Percentiles rank a stretch among this genome's conserved stretches.
These are phyloP conservation scores for Candida ovalis DNA, from an alignment of 805 yeast species.

Conservation along the genomic window DNA sequence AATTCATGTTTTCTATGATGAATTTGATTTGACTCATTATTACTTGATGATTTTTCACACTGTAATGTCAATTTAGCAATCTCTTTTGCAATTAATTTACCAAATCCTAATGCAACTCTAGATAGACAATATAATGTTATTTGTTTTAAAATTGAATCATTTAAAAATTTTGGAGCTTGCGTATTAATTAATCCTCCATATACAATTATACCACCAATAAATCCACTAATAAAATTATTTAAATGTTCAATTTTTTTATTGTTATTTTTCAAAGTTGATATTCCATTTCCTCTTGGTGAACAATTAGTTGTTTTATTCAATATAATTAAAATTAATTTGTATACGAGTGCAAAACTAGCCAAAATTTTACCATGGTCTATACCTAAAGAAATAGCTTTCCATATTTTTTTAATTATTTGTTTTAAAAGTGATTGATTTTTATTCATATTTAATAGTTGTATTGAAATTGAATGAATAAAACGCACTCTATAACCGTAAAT, in stretches of 20 bases:
- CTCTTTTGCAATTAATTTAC: conserved; percentile 41
- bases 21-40: not conserved
- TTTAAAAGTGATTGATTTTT: conserved; percentile 2
- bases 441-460: conserved; percentile 23
- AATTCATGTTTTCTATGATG: not conserved
- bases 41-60: not conserved
- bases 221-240: conserved; percentile 28
- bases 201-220: conserved; percentile 27
- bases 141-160: conserved; percentile 54
- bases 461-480: conserved; percentile 27
- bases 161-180: conserved; percentile 8
- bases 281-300: not conserved
- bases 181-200: conserved; percentile 28
- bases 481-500: conserved; percentile 32
- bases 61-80: conserved; percentile 12
- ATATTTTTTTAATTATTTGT: conserved; percentile 17
- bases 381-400: conserved; percentile 22
- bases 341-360: conserved; percentile 29
- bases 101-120: conserved; percentile 59
- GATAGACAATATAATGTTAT: conserved; percentile 71
- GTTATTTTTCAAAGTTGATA: not conserved
- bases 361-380: conserved; percentile 31
- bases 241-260: conserved; percentile 1
- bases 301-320: conserved; percentile 3
- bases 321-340: conserved; percentile 16